Evolutionary conservation across 305 asterid genomes (phyloP).

Genomic region (Striga hermonthica): DNA sequence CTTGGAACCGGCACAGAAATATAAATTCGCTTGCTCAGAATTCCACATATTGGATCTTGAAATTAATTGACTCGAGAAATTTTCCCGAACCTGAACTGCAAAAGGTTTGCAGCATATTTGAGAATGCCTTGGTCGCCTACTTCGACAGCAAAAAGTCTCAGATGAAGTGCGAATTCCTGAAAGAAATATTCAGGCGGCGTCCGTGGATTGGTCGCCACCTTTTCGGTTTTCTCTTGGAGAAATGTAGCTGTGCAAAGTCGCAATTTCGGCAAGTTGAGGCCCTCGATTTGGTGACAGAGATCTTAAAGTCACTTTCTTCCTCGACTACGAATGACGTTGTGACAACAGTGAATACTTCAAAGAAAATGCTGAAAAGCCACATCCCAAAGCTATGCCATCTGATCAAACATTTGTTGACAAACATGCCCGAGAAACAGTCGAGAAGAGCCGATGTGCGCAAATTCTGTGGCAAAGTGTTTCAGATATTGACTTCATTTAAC

Average conservation of each 20-base stretch:
- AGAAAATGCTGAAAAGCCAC: slow-evolving; percentile 48
- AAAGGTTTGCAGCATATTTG: slow-evolving; percentile 52
- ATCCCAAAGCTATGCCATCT: slow-evolving; percentile 46
- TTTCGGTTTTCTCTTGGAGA: slow-evolving; percentile 76
- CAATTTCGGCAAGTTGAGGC: slow-evolving; percentile 87
- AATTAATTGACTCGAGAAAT: slow-evolving; percentile 66
- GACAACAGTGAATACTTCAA: slow-evolving; percentile 30
- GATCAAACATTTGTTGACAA: slow-evolving; percentile 52
- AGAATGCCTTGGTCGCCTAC: slow-evolving; percentile 52
- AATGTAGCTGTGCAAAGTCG: slow-evolving; percentile 65
- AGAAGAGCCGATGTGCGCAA: slow-evolving; percentile 82
- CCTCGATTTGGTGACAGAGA: slow-evolving; percentile 69
- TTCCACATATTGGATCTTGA: slow-evolving; percentile 83
- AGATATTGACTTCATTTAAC: slow-evolving; percentile 46
- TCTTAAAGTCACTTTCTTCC: slow-evolving; percentile 46
- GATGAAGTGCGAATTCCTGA: slow-evolving; percentile 71
- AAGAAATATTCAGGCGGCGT: slow-evolving; percentile 69
- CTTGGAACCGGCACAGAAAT: slow-evolving; percentile 71
- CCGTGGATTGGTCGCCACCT: slow-evolving; percentile 76
- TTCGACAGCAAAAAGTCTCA: slow-evolving; percentile 84
- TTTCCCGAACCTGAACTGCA: slow-evolving; percentile 59
- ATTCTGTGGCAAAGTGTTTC: slow-evolving; percentile 75
- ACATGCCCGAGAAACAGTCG: slow-evolving; percentile 85
- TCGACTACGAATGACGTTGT: slow-evolving; percentile 33
- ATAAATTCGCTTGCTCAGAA: slow-evolving; percentile 75